These are phyloP conservation scores for Eucalyptus sp. DNA, from an alignment of 345 rosid species.

Conservation along the genomic window DNA sequence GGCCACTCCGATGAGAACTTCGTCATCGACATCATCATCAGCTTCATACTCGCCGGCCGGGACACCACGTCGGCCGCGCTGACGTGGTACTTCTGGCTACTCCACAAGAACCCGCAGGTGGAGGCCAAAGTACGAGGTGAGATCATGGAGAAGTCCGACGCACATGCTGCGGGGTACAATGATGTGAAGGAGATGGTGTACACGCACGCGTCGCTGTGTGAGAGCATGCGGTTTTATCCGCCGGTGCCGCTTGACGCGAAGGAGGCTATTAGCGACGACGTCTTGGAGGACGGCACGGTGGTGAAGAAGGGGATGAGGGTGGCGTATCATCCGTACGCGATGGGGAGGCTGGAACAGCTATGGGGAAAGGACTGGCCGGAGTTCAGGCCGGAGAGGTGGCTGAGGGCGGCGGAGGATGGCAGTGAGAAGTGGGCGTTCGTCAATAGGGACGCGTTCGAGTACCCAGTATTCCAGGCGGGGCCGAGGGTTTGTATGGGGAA, in stretches of 20 bases:
- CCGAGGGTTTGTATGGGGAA: constrained; percentile 39
- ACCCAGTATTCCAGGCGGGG: constrained; percentile 25
- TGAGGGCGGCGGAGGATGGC: constrained; percentile 1
- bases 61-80: constrained; percentile 57
- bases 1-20: constrained; percentile 26
- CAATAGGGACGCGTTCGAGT: constrained; percentile 17
- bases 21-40: constrained; percentile 35
- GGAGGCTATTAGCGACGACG: constrained; percentile 8
- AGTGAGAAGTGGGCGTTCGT: constrained; percentile 23
- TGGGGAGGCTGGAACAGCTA: constrained; percentile 27
- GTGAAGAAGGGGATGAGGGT: constrained; percentile 23
- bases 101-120: constrained; percentile 15
- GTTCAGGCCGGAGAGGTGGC: constrained; percentile 35
- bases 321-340: constrained; percentile 28
- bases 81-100: constrained; percentile 61
- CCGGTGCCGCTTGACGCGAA: constrained; percentile 24
- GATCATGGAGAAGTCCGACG: constrained; percentile 1
- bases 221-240: constrained; percentile 27
- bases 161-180: neutral
- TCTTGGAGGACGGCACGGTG: constrained; percentile 1
- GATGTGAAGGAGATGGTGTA: constrained; percentile 1
- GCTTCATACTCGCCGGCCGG: constrained; percentile 47
- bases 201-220: constrained; percentile 1
- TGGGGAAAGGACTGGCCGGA: constrained; percentile 38
- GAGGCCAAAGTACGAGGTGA: constrained; percentile 22